Evolutionary conservation across 2,329 filamentous ascomycete genomes (phyloP).

Genomic region (Monosporascus cannonballus): DNA sequence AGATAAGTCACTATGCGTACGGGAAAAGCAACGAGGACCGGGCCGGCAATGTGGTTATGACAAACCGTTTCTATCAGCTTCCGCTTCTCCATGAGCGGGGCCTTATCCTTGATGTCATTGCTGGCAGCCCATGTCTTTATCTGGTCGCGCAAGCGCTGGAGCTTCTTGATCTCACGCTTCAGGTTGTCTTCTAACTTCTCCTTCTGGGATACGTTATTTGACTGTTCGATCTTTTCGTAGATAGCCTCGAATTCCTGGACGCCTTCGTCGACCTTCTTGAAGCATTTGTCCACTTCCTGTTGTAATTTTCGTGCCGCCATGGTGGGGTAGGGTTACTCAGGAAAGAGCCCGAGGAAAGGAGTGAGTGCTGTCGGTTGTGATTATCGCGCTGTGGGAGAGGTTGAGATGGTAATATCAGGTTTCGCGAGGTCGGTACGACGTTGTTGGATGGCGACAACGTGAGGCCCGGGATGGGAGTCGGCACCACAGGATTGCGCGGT

Average conservation of each 20-base stretch:
- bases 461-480: not conserved
- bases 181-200: slow-evolving; percentile 97
- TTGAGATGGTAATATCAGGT: not conserved
- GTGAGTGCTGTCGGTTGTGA: not conserved
- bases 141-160: slow-evolving; percentile 93
- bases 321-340: slow-evolving; percentile 27
- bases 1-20: slow-evolving; percentile 6
- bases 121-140: slow-evolving; percentile 99
- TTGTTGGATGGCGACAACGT: not conserved
- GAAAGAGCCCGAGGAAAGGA: not conserved
- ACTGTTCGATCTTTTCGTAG: slow-evolving; percentile 95
- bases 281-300: slow-evolving; percentile 98
- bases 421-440: not conserved
- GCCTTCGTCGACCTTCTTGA: slow-evolving; percentile 95
- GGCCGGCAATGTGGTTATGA: slow-evolving; percentile 13
- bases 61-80: slow-evolving; percentile 95
- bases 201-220: slow-evolving; percentile 88
- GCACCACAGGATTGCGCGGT: not conserved
- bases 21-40: slow-evolving; percentile 1
- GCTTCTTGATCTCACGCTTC: slow-evolving; percentile 99
- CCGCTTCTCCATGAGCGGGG: slow-evolving; percentile 85
- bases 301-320: slow-evolving; percentile 97
- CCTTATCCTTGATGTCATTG: slow-evolving; percentile 99
- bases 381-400: not conserved
- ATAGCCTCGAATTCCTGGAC: slow-evolving; percentile 89